phyloP scores from a whole-genome alignment of 257 asterid species.

The Jacaranda copaia region DNA sequence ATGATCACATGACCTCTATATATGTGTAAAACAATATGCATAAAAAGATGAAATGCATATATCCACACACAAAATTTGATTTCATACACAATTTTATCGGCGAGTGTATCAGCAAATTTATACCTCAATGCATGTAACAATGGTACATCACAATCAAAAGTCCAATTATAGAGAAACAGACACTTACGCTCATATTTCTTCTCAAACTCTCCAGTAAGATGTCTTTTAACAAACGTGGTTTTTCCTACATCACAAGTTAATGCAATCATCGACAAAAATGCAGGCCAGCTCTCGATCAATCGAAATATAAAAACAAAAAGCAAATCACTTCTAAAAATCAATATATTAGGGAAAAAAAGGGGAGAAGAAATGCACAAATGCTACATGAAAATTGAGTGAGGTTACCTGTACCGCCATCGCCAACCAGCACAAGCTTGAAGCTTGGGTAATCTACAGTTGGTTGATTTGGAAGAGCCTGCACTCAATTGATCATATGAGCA shows the following conservation, averaged over 20 bases:
- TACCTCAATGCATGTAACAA: background rate
- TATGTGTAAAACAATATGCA: background rate
- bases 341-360: background rate
- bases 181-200: constrained; percentile 42
- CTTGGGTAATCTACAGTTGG: constrained; percentile 46
- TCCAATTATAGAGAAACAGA: no score
- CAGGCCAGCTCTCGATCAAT: background rate
- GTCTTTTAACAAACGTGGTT: constrained; percentile 44
- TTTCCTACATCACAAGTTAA: constrained; percentile 32
- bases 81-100: background rate
- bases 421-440: constrained; percentile 50
- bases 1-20: no score
- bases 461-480: constrained; percentile 48
- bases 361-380: background rate
- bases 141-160: background rate
- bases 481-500: no score
- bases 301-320: background rate
- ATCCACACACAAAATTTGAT: background rate
- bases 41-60: background rate
- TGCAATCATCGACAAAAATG: constrained; percentile 9
- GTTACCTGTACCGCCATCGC: constrained; percentile 49
- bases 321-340: background rate
- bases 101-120: background rate
- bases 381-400: background rate
- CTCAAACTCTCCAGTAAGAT: constrained; percentile 42